phyloP scores from a whole-genome alignment of 2,329 filamentous ascomycete species.

The Aspergillus hortae region DNA sequence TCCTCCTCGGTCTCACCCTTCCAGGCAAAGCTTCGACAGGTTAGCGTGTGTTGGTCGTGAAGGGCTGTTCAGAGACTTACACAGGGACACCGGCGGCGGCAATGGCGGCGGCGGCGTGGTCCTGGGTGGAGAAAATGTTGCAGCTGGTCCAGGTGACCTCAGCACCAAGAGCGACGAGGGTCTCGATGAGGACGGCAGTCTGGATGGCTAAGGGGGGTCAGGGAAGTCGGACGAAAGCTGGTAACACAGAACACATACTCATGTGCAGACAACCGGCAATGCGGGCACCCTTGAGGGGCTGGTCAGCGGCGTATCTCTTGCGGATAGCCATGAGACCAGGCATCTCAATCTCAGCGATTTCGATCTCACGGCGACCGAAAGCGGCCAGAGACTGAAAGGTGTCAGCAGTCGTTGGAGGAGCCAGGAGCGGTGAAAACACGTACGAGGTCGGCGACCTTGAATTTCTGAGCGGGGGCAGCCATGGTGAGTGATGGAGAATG shows the following conservation, averaged over 20 bases:
- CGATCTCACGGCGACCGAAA: constrained; percentile 98
- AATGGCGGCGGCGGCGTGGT: constrained; percentile 97
- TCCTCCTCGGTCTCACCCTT: constrained; percentile 98
- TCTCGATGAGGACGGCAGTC: constrained; percentile 99
- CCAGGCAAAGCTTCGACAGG: constrained; percentile 58
- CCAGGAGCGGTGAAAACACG: constrained; percentile 19
- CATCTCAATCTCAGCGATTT: constrained; percentile 95
- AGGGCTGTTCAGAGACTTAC: constrained; percentile 39
- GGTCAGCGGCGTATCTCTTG: constrained; percentile 83
- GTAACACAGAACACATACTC: constrained; percentile 54
- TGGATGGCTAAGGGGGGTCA: constrained; percentile 67
- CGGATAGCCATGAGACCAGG: constrained; percentile 96
- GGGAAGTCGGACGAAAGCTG: neutral
- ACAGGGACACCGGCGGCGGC: constrained; percentile 90
- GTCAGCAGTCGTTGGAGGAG: constrained; percentile 6
- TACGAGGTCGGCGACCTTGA: constrained; percentile 96
- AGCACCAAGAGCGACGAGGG: constrained; percentile 86
- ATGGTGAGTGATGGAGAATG: constrained; percentile 34
- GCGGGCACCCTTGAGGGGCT: constrained; percentile 89
- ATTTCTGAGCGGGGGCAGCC: constrained; percentile 80
- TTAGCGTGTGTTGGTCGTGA: constrained; percentile 4
- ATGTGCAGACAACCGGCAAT: constrained; percentile 99
- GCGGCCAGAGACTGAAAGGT: constrained; percentile 70
- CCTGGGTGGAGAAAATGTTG: constrained; percentile 99
- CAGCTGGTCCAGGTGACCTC: constrained; percentile 99